Conservation (phyloP, 495 filamentous ascomycete genomes). For the Friedmanniomyces simplex region DNA sequence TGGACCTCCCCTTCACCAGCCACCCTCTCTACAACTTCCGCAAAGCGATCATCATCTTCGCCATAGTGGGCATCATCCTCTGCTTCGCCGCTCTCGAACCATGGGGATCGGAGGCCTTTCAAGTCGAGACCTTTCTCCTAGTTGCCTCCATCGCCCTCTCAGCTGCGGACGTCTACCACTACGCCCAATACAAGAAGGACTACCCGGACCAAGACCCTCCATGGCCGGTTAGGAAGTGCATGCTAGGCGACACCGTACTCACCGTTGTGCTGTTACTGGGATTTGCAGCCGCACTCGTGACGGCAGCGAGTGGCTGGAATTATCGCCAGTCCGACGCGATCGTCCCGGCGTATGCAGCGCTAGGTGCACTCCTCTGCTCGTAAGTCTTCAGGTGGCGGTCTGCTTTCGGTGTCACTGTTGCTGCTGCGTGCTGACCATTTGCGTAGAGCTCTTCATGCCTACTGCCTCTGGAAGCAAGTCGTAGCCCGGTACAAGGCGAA, state of each 20-base stretch:
- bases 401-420: too few relatives aligned
- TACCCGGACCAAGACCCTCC: background rate
- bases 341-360: too few relatives aligned
- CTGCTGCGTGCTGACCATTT: background rate
- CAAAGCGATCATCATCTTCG: background rate
- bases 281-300: background rate
- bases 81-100: background rate
- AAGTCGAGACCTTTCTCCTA: background rate
- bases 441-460: background rate
- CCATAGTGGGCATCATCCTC: background rate
- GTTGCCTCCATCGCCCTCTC: background rate
- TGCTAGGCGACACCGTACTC: background rate
- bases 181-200: background rate
- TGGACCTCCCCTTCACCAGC: too few relatives aligned
- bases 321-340: too few relatives aligned
- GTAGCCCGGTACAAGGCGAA: background rate
- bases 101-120: background rate
- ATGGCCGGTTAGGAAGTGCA: background rate
- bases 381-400: too few relatives aligned
- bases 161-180: background rate
- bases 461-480: background rate
- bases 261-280: background rate
- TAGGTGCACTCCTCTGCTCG: too few relatives aligned
- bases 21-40: constrained; percentile 1
- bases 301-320: too few relatives aligned